Conservation (phyloP, 2,329 filamentous ascomycete genomes). For the Aspergillus fijiensis region DNA sequence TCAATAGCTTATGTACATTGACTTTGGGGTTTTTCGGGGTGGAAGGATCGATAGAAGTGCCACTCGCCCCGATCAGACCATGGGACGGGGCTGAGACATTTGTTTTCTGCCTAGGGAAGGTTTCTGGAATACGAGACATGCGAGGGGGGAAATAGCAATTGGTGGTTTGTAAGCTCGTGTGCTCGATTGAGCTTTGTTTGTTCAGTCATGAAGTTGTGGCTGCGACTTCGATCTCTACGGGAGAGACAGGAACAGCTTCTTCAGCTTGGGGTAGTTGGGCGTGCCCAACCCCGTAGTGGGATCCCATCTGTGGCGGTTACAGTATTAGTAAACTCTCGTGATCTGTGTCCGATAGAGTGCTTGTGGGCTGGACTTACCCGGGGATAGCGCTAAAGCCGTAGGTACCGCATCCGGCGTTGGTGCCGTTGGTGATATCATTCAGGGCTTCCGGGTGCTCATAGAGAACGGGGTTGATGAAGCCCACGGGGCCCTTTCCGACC, state of each 20-base stretch:
- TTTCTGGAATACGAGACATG: too few species aligned
- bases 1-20: too few species aligned
- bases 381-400: conserved; percentile 28
- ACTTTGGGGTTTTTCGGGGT: too few species aligned
- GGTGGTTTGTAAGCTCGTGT: too few species aligned
- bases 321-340: not conserved
- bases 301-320: conserved; percentile 24
- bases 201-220: too few species aligned
- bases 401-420: conserved; percentile 30
- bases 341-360: not conserved
- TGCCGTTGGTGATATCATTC: conserved; percentile 45
- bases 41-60: too few species aligned
- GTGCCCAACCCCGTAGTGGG: conserved; percentile 34
- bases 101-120: too few species aligned
- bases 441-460: conserved; percentile 35
- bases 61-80: too few species aligned
- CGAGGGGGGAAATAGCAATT: too few species aligned
- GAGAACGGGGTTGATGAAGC: conserved; percentile 54
- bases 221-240: conserved; percentile 7
- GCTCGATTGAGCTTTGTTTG: not conserved
- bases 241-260: conserved; percentile 28
- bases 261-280: conserved; percentile 32
- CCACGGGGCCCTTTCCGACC: conserved; percentile 49
- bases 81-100: too few species aligned
- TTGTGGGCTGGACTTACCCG: conserved; percentile 17